Evolutionary conservation across 2,329 filamentous ascomycete species (phyloP).

Genomic region (Cladosporium phlei): DNA sequence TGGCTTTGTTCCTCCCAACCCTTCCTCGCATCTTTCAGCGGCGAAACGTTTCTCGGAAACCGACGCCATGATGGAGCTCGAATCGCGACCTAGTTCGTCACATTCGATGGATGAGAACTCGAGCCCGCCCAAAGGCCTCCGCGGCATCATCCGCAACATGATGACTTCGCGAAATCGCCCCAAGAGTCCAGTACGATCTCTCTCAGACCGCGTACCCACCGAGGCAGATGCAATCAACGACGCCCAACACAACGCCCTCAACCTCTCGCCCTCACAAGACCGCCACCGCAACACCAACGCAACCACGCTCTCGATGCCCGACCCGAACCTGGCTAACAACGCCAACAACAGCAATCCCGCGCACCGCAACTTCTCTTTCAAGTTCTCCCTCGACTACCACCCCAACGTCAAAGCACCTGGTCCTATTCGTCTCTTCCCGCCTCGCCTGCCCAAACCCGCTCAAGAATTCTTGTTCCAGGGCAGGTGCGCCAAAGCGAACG

Average conservation of each 20-base stretch:
- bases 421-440: constrained; percentile 60
- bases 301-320: constrained; percentile 4
- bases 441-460: constrained; percentile 65
- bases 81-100: constrained; percentile 25
- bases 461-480: constrained; percentile 59
- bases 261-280: constrained; percentile 13
- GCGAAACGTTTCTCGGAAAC: constrained; percentile 9
- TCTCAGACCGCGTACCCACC: not conserved
- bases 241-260: constrained; percentile 7
- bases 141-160: constrained; percentile 33
- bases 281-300: constrained; percentile 3
- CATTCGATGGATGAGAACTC: constrained; percentile 18
- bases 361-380: constrained; percentile 62
- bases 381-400: constrained; percentile 67
- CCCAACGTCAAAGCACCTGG: constrained; percentile 54
- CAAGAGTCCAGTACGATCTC: constrained; percentile 2
- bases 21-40: constrained; percentile 24
- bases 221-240: constrained; percentile 7
- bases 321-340: not conserved
- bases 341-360: not conserved
- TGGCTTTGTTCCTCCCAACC: constrained; percentile 44
- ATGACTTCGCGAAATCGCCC: constrained; percentile 26
- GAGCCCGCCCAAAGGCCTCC: constrained; percentile 24
- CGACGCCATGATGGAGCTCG: constrained; percentile 23
- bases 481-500: constrained; percentile 17